These are phyloP conservation scores for Fusarium sp. DNA, from an alignment of 2,329 filamentous ascomycete genomes.

Conservation along the genomic window DNA sequence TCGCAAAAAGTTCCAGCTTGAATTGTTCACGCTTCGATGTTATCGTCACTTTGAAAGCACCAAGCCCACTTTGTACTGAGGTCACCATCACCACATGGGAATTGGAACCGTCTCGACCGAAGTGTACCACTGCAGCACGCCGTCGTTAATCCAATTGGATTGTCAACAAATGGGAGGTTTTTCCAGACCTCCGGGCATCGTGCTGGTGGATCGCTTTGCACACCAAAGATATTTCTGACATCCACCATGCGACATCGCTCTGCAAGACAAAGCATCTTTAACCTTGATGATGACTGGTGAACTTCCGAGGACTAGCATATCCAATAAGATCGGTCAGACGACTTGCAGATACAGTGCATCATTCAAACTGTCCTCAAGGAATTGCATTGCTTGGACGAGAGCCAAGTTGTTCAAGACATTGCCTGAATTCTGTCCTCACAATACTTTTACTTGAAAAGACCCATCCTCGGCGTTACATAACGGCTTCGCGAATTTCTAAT, in stretches of 20 bases:
- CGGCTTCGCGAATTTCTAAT: slow-evolving; percentile 14
- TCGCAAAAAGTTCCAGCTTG: slow-evolving; percentile 1
- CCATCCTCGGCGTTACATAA: slow-evolving; percentile 4
- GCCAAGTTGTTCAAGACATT: background rate
- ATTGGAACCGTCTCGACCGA: slow-evolving; percentile 35
- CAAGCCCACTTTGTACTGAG: slow-evolving; percentile 17
- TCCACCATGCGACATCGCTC: slow-evolving; percentile 32
- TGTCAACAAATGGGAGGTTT: slow-evolving; percentile 46
- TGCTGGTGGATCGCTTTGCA: slow-evolving; percentile 41
- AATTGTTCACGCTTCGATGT: slow-evolving; percentile 3
- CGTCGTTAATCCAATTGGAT: slow-evolving; percentile 38
- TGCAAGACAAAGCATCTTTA: slow-evolving; percentile 27
- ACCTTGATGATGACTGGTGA: slow-evolving; percentile 20
- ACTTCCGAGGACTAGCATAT: slow-evolving; percentile 8
- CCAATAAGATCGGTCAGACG: slow-evolving; percentile 18
- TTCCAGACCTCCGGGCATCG: slow-evolving; percentile 45
- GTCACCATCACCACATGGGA: slow-evolving; percentile 37
- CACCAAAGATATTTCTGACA: slow-evolving; percentile 48
- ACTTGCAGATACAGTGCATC: slow-evolving; percentile 15
- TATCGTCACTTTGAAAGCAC: slow-evolving; percentile 25
- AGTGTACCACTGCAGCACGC: slow-evolving; percentile 44
- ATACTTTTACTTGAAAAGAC: slow-evolving; percentile 1
- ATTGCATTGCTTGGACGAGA: background rate
- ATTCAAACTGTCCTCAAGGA: slow-evolving; percentile 15
- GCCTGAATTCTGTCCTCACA: background rate